Evolutionary conservation across 1,284 basidiomycete genomes (phyloP).

Genomic region (Malassezia obtusa): DNA sequence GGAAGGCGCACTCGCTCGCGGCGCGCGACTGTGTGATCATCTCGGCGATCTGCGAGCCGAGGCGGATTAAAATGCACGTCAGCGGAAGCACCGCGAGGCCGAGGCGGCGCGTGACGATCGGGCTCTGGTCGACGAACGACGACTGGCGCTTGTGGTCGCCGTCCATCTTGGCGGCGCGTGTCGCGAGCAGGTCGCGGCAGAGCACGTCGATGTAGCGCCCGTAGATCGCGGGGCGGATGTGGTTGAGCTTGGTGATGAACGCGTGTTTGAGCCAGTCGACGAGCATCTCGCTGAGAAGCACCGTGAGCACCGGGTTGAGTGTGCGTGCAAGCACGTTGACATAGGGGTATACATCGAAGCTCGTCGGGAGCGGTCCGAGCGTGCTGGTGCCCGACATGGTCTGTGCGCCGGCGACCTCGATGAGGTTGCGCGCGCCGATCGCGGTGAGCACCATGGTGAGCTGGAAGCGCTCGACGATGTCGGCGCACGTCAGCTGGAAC

Average conservation of each 20-base stretch:
- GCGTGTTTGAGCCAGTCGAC: conserved; percentile 99
- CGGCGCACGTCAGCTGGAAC: conserved; percentile 81
- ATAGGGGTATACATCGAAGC: conserved; percentile 48
- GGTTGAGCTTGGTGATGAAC: conserved; percentile 90
- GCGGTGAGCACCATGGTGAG: conserved; percentile 80
- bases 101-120: conserved; percentile 79
- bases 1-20: background rate
- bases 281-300: conserved; percentile 79
- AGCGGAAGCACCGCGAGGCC: conserved; percentile 89
- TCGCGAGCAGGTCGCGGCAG: conserved; percentile 81
- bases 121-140: conserved; percentile 86
- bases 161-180: conserved; percentile 50
- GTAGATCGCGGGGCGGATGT: conserved; percentile 83
- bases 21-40: conserved; percentile 54
- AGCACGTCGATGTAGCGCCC: conserved; percentile 92
- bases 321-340: conserved; percentile 65
- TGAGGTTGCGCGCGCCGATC: conserved; percentile 86
- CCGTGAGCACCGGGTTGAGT: conserved; percentile 81
- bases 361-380: conserved; percentile 58
- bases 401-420: conserved; percentile 68
- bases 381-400: conserved; percentile 17
- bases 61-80: conserved; percentile 77
- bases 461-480: conserved; percentile 96
- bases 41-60: conserved; percentile 61
- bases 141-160: conserved; percentile 53